Conservation (phyloP, 371 early-diverging fungal genomes). For the Mucor saturninus region DNA sequence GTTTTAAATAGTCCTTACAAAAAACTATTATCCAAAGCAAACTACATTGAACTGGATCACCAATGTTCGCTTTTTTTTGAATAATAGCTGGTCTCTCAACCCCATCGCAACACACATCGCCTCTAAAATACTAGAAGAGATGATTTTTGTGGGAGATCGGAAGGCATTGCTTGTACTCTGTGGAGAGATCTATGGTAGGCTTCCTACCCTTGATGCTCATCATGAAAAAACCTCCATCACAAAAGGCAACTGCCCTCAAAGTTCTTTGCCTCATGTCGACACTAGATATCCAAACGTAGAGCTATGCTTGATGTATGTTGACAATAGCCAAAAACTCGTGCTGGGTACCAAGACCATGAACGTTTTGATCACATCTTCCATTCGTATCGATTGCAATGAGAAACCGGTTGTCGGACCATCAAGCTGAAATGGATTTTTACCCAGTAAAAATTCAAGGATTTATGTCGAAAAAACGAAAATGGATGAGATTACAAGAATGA, state of each 20-base stretch:
- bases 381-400: not conserved
- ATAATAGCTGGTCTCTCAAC: constrained; percentile 13
- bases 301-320: constrained; percentile 11
- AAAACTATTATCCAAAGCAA: constrained; percentile 12
- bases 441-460: constrained; percentile 5
- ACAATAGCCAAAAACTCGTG: constrained; percentile 25
- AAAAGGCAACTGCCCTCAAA: constrained; percentile 14
- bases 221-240: constrained; percentile 13
- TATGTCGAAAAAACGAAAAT: not conserved
- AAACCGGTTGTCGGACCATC: constrained; percentile 24
- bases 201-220: constrained; percentile 15
- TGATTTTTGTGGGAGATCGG: constrained; percentile 10
- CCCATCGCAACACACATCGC: not conserved
- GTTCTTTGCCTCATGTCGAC: constrained; percentile 17
- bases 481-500: constrained; percentile 18
- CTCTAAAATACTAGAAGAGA: constrained; percentile 14
- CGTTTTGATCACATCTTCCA: constrained; percentile 15
- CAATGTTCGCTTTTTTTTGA: constrained; percentile 12
- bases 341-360: constrained; percentile 33
- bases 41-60: constrained; percentile 13
- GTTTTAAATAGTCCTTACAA: constrained; percentile 9
- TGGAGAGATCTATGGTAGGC: constrained; percentile 18
- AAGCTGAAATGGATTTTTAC: constrained; percentile 28
- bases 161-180: constrained; percentile 10
- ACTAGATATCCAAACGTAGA: constrained; percentile 13